These are phyloP conservation scores for Paraconiothyrium sp. DNA, from an alignment of 2,329 filamentous ascomycete species.

Conservation along the genomic window DNA sequence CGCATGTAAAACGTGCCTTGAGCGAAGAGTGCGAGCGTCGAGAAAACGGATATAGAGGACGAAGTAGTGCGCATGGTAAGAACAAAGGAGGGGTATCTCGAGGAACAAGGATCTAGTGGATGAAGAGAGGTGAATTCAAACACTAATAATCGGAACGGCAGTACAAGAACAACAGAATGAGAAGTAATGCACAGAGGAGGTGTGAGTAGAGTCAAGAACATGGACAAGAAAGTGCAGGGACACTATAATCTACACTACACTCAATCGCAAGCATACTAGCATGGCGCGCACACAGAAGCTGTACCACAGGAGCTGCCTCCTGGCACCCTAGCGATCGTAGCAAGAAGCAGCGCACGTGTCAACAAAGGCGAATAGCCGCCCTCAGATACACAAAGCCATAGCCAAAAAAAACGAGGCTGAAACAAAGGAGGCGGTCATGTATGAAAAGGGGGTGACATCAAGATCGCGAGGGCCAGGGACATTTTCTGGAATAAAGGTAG, in stretches of 20 bases:
- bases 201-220: neutral
- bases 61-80: neutral
- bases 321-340: neutral
- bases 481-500: neutral
- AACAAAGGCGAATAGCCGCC: neutral
- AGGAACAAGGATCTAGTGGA: neutral
- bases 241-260: neutral
- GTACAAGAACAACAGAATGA: no score
- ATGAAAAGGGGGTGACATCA: neutral
- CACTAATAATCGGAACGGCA: no score
- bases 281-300: neutral
- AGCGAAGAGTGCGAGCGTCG: neutral
- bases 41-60: neutral
- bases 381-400: neutral
- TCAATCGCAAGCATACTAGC: neutral
- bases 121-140: neutral
- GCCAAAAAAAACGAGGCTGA: neutral
- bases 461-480: neutral
- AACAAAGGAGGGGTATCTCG: neutral
- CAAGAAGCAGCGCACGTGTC: neutral
- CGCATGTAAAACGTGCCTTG: neutral
- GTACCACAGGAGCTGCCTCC: neutral
- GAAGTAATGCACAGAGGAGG: neutral
- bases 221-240: neutral
- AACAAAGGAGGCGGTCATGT: neutral